Conservation (phyloP, 208 protist genomes). For the Naegleria gruberi region DNA sequence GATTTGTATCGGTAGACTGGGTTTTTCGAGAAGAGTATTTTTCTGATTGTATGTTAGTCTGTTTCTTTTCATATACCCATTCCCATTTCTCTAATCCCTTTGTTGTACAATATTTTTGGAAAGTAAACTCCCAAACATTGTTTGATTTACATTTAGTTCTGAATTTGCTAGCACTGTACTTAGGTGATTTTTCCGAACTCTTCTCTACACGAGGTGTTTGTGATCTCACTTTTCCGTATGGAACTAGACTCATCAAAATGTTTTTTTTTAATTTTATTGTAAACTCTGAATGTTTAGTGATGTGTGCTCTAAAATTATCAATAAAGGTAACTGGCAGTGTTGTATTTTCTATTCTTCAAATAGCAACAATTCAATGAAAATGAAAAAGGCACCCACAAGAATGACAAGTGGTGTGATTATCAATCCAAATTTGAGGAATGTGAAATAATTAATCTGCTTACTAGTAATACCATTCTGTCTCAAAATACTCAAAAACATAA, state of each 20-base stretch:
- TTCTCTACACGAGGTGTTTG: no score
- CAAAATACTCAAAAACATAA: slow-evolving; percentile 35
- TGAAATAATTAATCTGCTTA: neutral
- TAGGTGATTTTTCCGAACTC: neutral
- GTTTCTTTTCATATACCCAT: neutral
- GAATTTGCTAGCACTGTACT: no score
- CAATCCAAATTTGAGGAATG: neutral
- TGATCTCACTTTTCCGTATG: no score
- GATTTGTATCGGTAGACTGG: neutral
- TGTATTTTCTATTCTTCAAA: no score
- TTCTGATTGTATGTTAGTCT: neutral
- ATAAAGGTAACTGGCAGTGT: no score
- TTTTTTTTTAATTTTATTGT: no score
- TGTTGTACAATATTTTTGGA: neutral
- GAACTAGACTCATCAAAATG: no score
- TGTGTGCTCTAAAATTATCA: no score
- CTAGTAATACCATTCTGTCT: neutral
- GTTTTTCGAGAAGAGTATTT: neutral
- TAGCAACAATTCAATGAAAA: neutral
- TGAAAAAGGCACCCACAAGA: neutral
- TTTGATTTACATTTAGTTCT: neutral
- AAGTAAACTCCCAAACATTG: no score
- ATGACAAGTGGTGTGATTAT: slow-evolving; percentile 9
- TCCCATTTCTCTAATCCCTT: neutral
- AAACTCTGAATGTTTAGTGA: no score